A percentile compares a stretch with the other conserved stretches of the same genome.
phyloP scores from a whole-genome alignment of 257 asterid species.

The Forsythia suspensa region DNA sequence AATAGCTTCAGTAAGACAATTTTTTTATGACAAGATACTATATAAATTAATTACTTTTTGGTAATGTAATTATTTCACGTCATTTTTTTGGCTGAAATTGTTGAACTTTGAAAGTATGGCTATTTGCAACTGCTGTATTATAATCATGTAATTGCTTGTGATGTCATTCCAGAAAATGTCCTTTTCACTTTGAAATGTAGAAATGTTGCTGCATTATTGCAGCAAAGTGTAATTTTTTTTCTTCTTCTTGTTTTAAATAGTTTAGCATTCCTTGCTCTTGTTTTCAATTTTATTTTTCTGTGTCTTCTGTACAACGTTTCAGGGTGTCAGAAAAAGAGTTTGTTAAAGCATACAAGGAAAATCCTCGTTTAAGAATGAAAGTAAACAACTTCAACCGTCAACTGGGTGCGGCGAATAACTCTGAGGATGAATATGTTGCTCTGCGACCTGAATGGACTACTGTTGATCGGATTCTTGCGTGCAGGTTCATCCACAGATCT shows the following conservation, averaged over 20 bases:
- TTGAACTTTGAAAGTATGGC: not conserved
- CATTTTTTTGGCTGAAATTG: not conserved
- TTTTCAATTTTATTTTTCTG: constrained; percentile 11
- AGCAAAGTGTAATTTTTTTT: not conserved
- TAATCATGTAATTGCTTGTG: not conserved
- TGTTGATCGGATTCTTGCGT: constrained; percentile 82
- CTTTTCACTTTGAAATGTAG: constrained; percentile 10
- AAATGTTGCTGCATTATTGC: constrained; percentile 4
- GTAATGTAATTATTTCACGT: not conserved
- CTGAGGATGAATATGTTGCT: constrained; percentile 77
- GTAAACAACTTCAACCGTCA: constrained; percentile 81
- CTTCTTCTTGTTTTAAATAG: not conserved
- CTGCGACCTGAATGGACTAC: constrained; percentile 97
- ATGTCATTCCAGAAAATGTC: not conserved
- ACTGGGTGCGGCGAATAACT: constrained; percentile 53
- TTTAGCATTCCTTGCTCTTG: constrained; percentile 2
- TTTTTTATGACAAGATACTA: not conserved
- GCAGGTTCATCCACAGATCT: constrained; percentile 57
- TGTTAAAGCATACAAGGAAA: constrained; percentile 79
- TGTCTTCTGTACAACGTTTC: constrained; percentile 25
- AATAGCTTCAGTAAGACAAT: not conserved
- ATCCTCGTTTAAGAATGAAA: constrained; percentile 85
- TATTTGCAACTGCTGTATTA: not conserved
- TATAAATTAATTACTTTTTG: not conserved
- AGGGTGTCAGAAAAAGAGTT: constrained; percentile 96